Conservation (phyloP, 1,284 basidiomycete species). For the Malassezia cuniculi region DNA sequence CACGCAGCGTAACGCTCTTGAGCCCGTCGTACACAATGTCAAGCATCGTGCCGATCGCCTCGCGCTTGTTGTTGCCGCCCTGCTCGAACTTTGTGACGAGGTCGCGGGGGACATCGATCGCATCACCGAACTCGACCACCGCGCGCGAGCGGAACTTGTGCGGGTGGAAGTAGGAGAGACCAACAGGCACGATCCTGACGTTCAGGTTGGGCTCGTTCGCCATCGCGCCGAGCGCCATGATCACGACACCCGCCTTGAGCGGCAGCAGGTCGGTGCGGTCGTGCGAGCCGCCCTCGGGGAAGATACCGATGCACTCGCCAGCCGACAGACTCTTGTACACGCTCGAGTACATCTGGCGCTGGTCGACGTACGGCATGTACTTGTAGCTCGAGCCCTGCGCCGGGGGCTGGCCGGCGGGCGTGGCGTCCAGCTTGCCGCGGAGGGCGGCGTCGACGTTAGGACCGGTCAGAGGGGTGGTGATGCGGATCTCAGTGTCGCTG, state of each 20-base stretch:
- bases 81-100: constrained; percentile 78
- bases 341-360: constrained; percentile 83
- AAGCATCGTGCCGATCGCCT: constrained; percentile 77
- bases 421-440: constrained; percentile 18
- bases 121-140: constrained; percentile 89
- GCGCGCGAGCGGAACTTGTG: constrained; percentile 46
- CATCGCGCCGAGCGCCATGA: constrained; percentile 46
- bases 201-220: constrained; percentile 37
- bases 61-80: constrained; percentile 75
- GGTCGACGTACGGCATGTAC: constrained; percentile 55
- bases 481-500: constrained; percentile 63
- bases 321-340: constrained; percentile 79
- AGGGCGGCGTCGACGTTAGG: constrained; percentile 39
- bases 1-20: constrained; percentile 88
- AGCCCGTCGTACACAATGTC: constrained; percentile 89
- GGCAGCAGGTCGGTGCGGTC: constrained; percentile 45
- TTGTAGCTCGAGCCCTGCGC: constrained; percentile 22
- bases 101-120: constrained; percentile 73
- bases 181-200: constrained; percentile 43
- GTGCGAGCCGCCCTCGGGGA: constrained; percentile 43
- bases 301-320: constrained; percentile 58
- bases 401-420: constrained; percentile 7
- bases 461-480: constrained; percentile 70
- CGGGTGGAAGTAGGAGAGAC: constrained; percentile 45
- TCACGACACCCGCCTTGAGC: constrained; percentile 44